Base-by-base conservation (phyloP, 1,284 basidiomycete species). In the Phenoliferia sp. region DNA sequence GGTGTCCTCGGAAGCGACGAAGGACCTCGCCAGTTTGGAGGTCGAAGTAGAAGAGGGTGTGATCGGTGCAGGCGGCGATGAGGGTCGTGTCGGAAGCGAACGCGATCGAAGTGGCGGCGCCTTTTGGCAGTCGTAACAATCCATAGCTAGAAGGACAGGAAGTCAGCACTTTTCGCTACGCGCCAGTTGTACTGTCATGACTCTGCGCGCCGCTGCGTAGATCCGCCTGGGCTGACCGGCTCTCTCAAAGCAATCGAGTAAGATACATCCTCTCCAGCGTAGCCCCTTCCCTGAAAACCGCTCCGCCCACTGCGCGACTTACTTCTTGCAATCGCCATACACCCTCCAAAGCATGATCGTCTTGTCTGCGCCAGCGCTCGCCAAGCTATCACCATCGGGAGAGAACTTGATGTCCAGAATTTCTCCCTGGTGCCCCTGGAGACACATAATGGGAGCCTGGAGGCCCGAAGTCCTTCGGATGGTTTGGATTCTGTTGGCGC, bases 1-100 rank as follows among this genome's bases (percentile, higher is more conserved):
- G 86, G 79, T 96, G 93, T 0, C 90, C 92, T 5, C 89, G 85
- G 59, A 91, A 86, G 76, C 87, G 86, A 70, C 87, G 84, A 61
- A 86, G 79, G 56, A 80, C 79, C 70, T 91, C 85, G 52, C 92
- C 92, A 0, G 89, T 89, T 1, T 85, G 85, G 48, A 89, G 82
- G 79, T 94, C 89, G 3, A 88, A 86, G 54, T 90, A 83, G 66
- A 81, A 82, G 55, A 96, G 81, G 0, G 87, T 87, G 78, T 90
- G 88, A 82, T 96, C 94, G 3, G 92, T 90, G 0, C 89, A 88
- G 44, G 90, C 88, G 28, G 88, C 88, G 77, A 94, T 88, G 50
- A 96, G 81, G 26, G 74, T 72, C 15, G 63, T 52, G 34, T 68
- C 50, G 19, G 65, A 69, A n/a, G 34, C 35, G 55, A 55, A 73